A percentile compares a stretch with the other conserved stretches of the same genome.
Conservation (phyloP, 768 basidiomycete genomes). For the Rickenella mellea region DNA sequence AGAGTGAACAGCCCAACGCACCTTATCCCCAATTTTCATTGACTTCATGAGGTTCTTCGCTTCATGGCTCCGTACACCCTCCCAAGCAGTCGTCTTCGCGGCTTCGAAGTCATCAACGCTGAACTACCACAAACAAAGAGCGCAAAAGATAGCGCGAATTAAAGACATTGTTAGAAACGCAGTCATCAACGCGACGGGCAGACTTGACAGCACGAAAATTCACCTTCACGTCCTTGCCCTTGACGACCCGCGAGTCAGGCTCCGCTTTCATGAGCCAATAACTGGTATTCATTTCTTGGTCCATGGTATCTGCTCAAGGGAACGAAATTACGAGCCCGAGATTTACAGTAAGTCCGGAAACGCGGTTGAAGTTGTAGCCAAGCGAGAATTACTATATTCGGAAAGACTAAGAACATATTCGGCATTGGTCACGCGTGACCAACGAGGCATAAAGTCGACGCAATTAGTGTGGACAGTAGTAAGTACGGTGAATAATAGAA, state of each 20-base stretch:
- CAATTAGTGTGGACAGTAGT: no score
- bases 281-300: slow-evolving; percentile 6
- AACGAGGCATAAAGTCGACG: no score
- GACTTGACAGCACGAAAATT: no score
- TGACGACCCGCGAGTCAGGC: slow-evolving; percentile 74
- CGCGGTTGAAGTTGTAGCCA: no score
- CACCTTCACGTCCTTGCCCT: slow-evolving; percentile 82
- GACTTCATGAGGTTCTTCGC: slow-evolving; percentile 78
- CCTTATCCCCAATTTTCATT: slow-evolving; percentile 71
- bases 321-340: no score
- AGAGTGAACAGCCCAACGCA: slow-evolving; percentile 19
- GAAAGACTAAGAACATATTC: no score
- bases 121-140: slow-evolving; percentile 40
- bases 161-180: neutral
- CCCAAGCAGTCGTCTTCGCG: slow-evolving; percentile 66
- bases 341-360: no score
- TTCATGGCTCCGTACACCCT: slow-evolving; percentile 80
- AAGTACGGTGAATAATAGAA: no score
- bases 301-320: neutral
- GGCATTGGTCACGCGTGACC: no score
- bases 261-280: slow-evolving; percentile 82
- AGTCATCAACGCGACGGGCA: slow-evolving; percentile 13
- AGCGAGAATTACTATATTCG: no score
- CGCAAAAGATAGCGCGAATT: neutral
- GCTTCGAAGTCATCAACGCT: slow-evolving; percentile 80